These are phyloP conservation scores for Ustilago trichophora DNA, from an alignment of 1,284 basidiomycete species.

Conservation along the genomic window DNA sequence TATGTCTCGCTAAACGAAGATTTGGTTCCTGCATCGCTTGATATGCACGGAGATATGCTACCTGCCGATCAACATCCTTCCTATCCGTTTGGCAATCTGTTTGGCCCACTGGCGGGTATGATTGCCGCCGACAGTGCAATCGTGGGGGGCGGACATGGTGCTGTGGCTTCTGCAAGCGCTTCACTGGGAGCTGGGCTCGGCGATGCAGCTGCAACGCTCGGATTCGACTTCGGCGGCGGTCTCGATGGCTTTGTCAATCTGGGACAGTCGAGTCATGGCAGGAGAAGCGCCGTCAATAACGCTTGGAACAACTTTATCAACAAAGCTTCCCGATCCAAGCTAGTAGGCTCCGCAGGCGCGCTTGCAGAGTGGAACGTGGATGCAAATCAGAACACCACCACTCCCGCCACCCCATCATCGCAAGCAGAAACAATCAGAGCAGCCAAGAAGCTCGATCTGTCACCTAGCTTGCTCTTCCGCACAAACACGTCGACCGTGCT, in stretches of 20 bases:
- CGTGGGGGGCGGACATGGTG: constrained; percentile 19
- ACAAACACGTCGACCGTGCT: constrained; percentile 28
- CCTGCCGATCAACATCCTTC: constrained; percentile 59
- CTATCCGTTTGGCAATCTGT: constrained; percentile 57
- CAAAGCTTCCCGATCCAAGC: constrained; percentile 35
- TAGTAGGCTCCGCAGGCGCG: constrained; percentile 24
- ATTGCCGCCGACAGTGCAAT: constrained; percentile 43
- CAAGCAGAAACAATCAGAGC: constrained; percentile 5
- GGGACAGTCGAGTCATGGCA: constrained; percentile 29
- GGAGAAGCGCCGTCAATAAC: constrained; percentile 26
- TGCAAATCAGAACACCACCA: neutral
- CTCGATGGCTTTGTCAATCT: constrained; percentile 28
- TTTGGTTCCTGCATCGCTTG: constrained; percentile 48
- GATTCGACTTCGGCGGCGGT: constrained; percentile 37
- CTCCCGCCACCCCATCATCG: too few relatives aligned
- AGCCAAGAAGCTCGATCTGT: constrained; percentile 32
- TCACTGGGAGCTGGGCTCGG: constrained; percentile 5
- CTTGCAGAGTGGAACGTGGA: constrained; percentile 8
- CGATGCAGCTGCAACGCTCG: constrained; percentile 18
- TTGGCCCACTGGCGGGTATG: constrained; percentile 30
- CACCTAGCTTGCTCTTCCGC: constrained; percentile 31
- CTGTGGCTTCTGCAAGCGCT: neutral
- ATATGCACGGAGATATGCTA: constrained; percentile 56
- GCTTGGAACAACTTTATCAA: constrained; percentile 41
- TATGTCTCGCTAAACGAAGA: constrained; percentile 49